Evolutionary conservation across 805 yeast genomes (phyloP).

Genomic region (Metschnikowia reukaufii): DNA sequence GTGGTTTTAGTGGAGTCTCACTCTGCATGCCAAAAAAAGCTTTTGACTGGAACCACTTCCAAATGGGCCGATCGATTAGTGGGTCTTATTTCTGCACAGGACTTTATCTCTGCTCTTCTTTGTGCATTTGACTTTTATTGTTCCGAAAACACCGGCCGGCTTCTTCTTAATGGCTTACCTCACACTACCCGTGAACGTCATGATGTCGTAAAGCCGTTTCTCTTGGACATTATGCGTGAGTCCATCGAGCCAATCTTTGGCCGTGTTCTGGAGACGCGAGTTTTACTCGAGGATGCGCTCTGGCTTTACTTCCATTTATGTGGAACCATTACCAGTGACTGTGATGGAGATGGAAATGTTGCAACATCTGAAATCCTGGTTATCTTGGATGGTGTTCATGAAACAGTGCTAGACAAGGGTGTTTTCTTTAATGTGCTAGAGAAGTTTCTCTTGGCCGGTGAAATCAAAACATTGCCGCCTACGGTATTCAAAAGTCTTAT

Average conservation of each 20-base stretch:
- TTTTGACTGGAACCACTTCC: slow-evolving; percentile 58
- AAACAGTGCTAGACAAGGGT: slow-evolving; percentile 27
- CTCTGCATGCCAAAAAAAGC: slow-evolving; percentile 22
- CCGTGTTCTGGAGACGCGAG: background rate
- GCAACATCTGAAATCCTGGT: slow-evolving; percentile 11
- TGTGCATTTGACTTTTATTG: slow-evolving; percentile 53
- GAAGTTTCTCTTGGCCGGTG: slow-evolving; percentile 47
- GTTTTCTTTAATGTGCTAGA: slow-evolving; percentile 56
- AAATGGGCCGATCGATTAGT: slow-evolving; percentile 71
- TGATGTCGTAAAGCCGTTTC: slow-evolving; percentile 47
- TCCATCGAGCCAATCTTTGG: slow-evolving; percentile 45
- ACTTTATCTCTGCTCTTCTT: slow-evolving; percentile 56
- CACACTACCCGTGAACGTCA: slow-evolving; percentile 43
- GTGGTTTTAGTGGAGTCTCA: slow-evolving; percentile 20
- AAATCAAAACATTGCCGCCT: slow-evolving; percentile 59
- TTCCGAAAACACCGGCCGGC: slow-evolving; percentile 44
- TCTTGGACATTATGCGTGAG: slow-evolving; percentile 57
- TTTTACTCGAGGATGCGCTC: background rate
- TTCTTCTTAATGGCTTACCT: slow-evolving; percentile 61
- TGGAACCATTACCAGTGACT: slow-evolving; percentile 9
- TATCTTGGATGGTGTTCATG: slow-evolving; percentile 26
- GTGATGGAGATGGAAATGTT: slow-evolving; percentile 9
- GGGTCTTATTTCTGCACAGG: slow-evolving; percentile 45
- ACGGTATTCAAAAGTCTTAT: slow-evolving; percentile 62
- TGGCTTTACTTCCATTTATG: slow-evolving; percentile 21